Conservation (phyloP, 139 green algal genomes). For the Deuterostichococcus epilithicus region DNA sequence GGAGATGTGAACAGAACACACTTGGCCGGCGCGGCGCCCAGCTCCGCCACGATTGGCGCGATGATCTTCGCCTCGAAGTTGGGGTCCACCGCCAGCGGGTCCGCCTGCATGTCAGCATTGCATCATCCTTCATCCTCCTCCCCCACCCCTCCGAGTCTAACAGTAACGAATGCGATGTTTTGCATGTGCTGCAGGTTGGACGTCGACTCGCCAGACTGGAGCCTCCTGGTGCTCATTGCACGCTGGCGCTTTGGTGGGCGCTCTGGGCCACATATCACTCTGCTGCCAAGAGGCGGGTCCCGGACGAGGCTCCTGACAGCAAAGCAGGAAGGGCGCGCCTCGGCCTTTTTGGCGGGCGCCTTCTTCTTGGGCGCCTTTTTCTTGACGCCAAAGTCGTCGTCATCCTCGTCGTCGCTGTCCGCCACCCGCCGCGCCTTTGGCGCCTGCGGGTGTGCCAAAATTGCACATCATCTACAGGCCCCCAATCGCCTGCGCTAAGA, state of each 20-base stretch:
- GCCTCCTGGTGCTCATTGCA: too few relatives aligned
- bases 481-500: too few relatives aligned
- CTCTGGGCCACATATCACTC: too few relatives aligned
- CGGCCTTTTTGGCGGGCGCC: slow-evolving; percentile 19
- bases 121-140: too few relatives aligned
- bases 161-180: background rate
- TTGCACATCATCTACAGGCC: too few relatives aligned
- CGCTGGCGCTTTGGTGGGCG: too few relatives aligned
- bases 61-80: background rate
- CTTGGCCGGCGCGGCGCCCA: background rate
- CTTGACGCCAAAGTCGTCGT: background rate
- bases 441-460: too few relatives aligned
- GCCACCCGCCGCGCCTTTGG: slow-evolving; percentile 3
- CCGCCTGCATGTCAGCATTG: too few relatives aligned
- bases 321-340: background rate
- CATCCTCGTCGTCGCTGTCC: background rate
- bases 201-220: too few relatives aligned
- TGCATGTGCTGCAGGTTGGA: background rate
- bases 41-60: background rate
- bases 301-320: slow-evolving; percentile 12
- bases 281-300: too few relatives aligned
- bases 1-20: background rate
- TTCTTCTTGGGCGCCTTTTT: slow-evolving; percentile 24
- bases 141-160: too few relatives aligned
- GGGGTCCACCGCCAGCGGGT: background rate